These are phyloP conservation scores for Ustilago trichophora DNA, from an alignment of 1,284 basidiomycete genomes.

Conservation along the genomic window DNA sequence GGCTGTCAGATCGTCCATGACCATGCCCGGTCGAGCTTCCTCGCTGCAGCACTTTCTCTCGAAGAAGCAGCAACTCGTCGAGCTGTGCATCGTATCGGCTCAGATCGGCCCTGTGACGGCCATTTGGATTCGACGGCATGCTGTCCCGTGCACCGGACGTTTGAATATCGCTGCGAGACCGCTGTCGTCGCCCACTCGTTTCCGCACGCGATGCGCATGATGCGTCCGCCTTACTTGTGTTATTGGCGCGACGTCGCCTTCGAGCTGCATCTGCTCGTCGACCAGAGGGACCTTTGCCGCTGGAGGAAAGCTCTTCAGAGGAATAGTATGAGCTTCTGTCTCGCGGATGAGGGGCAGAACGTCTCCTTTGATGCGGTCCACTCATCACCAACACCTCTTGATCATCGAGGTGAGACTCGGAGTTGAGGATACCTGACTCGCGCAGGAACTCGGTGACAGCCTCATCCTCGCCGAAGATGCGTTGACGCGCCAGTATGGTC, in stretches of 20 bases:
- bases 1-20: constrained; percentile 6
- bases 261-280: neutral
- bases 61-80: constrained; percentile 22
- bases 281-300: constrained; percentile 8
- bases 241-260: constrained; percentile 5
- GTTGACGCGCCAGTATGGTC: constrained; percentile 34
- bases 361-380: constrained; percentile 23
- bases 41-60: constrained; percentile 10
- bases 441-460: constrained; percentile 10
- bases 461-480: constrained; percentile 30
- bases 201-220: constrained; percentile 16
- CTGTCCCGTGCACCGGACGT: constrained; percentile 2
- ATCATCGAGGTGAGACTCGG: too few species aligned
- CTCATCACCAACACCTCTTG: constrained; percentile 3
- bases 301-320: constrained; percentile 32
- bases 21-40: constrained; percentile 5
- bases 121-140: neutral
- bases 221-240: constrained; percentile 16
- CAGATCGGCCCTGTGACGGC: neutral
- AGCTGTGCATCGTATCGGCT: constrained; percentile 24
- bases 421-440: constrained; percentile 2
- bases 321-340: constrained; percentile 1
- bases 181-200: constrained; percentile 10
- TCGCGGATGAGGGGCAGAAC: constrained; percentile 23
- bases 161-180: constrained; percentile 15